These are phyloP conservation scores for Santalum album DNA, from an alignment of 164 flowering plant species.

Conservation along the genomic window DNA sequence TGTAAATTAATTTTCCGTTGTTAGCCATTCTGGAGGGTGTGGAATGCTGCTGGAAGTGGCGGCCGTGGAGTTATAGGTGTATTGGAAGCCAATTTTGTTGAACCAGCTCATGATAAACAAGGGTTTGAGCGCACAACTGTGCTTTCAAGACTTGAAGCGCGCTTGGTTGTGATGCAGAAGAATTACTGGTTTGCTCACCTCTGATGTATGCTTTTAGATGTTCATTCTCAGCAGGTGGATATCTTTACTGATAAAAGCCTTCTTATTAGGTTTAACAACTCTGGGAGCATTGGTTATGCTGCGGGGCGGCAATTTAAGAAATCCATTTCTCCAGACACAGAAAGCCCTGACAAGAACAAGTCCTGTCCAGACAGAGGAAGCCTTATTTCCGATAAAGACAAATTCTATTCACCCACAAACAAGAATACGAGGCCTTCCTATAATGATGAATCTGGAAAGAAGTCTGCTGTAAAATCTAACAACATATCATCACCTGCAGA, in stretches of 20 bases:
- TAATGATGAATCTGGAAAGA: neutral
- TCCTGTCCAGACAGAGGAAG: too few relatives aligned
- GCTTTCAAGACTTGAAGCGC: neutral
- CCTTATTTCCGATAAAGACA: neutral
- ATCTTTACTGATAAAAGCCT: neutral
- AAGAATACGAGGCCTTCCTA: too few relatives aligned
- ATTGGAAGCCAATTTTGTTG: neutral
- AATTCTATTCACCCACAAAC: neutral
- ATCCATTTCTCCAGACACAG: too few relatives aligned
- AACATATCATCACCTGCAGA: neutral
- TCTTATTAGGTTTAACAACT: neutral
- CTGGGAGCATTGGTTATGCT: neutral
- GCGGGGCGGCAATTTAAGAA: neutral
- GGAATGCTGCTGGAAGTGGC: neutral
- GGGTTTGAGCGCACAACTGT: neutral
- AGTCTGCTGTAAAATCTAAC: neutral
- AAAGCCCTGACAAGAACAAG: too few relatives aligned
- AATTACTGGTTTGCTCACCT: neutral
- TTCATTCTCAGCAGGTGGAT: neutral
- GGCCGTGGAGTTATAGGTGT: conserved; percentile 1
- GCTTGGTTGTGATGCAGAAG: neutral
- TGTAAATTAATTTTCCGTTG: neutral
- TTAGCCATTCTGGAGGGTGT: neutral
- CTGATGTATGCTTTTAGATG: neutral
- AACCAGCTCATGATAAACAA: neutral